Base-by-base conservation (phyloP, 1,139 yeast species). In the Saccharomyces hybrid region DNA sequence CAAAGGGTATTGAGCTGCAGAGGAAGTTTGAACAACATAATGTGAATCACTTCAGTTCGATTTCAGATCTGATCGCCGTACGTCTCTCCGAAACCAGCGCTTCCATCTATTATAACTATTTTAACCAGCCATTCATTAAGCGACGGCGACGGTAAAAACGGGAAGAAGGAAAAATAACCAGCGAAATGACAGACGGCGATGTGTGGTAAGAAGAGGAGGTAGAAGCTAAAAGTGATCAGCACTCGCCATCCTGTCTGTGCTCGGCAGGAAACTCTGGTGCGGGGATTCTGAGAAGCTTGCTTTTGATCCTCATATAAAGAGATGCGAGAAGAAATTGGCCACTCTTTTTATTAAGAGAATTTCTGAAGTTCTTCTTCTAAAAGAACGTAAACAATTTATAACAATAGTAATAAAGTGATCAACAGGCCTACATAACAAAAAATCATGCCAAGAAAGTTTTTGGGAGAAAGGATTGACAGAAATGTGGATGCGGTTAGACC, bases 401-500 rank as follows among this genome's bases (percentile, higher is more conserved):
- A 20, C 23, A 20, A 3, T 3, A 20, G 23, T 20, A 20, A 20
- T 20, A 20, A 20, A 20, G 23, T 5, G 26, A 11, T 16, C 25
- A 14, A 8, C 23, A 20, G 1, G 6, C 11, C 25, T 16, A 38
- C 25, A 38, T 11, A 16, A 16, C 13, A 38, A 38, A 2, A 9
- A 16, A n/a, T 14, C 7, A 67, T 68, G 70, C 67, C 65, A 46
- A 59, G 65, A 51, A 62, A 62, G 47, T 66, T 63, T 55, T 55
- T 63, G 52, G 70, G 71, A 2, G 62, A 69, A 50, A 58, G 55
- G 49, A 60, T 69, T n/a, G 59, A 61, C 16, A 59, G 57, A 14
- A 58, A 55, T 14, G 55, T 53, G 2, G 72, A 68, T 54, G 64
- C 61, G 28, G 49, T 61, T 28, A 60, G 71, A 47, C 69, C 71